Percentiles rank a stretch among this genome's conserved stretches.
Conservation (phyloP, 2,329 filamentous ascomycete genomes). For the Epichloe sp. region DNA sequence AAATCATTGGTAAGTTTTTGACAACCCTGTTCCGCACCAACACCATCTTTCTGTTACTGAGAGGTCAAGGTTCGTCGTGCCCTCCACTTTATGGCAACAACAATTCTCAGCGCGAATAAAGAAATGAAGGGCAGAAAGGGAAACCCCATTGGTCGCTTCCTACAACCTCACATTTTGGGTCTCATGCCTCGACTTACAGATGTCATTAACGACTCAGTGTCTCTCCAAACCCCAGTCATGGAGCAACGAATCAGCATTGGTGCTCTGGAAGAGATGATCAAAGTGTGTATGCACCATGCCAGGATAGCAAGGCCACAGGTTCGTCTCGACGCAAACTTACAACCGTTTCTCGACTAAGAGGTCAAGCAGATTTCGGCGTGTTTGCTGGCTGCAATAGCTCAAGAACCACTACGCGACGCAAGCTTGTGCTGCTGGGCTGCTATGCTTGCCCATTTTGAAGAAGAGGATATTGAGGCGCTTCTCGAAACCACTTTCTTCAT, state of each 20-base stretch:
- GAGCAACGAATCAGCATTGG: constrained; percentile 69
- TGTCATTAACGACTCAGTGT: constrained; percentile 54
- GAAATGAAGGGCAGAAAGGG: constrained; percentile 33
- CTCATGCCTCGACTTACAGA: constrained; percentile 76
- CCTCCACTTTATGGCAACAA: constrained; percentile 31
- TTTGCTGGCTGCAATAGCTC: constrained; percentile 68
- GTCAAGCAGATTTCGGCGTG: constrained; percentile 68
- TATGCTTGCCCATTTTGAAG: constrained; percentile 61
- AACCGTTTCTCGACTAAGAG: neutral
- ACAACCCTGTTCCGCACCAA: neutral
- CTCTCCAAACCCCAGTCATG: constrained; percentile 37
- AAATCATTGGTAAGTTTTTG: constrained; percentile 41
- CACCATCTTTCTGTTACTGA: neutral
- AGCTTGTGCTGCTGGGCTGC: constrained; percentile 77
- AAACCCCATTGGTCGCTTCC: constrained; percentile 57
- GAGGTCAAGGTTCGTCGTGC: constrained; percentile 32
- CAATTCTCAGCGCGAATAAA: constrained; percentile 26
- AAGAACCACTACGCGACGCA: constrained; percentile 58
- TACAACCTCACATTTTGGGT: constrained; percentile 73
- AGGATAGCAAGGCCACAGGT: constrained; percentile 77
- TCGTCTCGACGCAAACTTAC: constrained; percentile 14
- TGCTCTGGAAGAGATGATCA: constrained; percentile 81
- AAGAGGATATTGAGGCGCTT: constrained; percentile 65
- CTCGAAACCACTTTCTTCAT: constrained; percentile 85
- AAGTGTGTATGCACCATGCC: constrained; percentile 57